These are phyloP conservation scores for Pseudocercospora cruenta DNA, from an alignment of 2,329 filamentous ascomycete species.

Conservation along the genomic window DNA sequence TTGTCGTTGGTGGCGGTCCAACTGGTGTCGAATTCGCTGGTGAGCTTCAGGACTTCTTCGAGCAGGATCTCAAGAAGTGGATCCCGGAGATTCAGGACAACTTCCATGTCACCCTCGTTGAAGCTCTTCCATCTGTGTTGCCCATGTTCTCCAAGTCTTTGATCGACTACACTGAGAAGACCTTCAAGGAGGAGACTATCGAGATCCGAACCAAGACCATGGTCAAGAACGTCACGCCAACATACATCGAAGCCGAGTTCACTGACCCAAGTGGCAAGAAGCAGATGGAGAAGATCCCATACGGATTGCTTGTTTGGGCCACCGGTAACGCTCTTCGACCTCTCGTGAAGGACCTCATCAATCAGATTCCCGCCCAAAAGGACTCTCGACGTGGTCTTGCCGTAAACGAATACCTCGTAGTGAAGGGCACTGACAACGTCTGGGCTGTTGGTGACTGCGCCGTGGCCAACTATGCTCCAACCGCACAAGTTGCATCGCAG, in stretches of 20 bases:
- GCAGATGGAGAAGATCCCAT: conserved; percentile 79
- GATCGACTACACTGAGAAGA: conserved; percentile 99
- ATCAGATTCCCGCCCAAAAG: conserved; percentile 89
- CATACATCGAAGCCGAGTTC: conserved; percentile 86
- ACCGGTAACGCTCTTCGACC: conserved; percentile 93
- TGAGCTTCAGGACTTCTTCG: conserved; percentile 98
- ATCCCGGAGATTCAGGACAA: conserved; percentile 92
- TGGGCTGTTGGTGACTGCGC: conserved; percentile 98
- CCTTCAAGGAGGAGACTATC: conserved; percentile 98
- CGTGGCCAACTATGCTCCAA: conserved; percentile 95
- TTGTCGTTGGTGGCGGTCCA: conserved; percentile 80
- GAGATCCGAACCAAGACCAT: conserved; percentile 97
- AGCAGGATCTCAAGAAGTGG: conserved; percentile 97
- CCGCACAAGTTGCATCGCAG: conserved; percentile 93
- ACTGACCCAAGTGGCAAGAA: conserved; percentile 83
- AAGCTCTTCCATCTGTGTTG: conserved; percentile 90
- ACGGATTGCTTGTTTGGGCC: conserved; percentile 96
- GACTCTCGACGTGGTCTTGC: conserved; percentile 91
- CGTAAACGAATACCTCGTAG: conserved; percentile 98
- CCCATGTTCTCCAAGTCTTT: conserved; percentile 99
- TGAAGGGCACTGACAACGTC: conserved; percentile 94
- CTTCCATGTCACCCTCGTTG: conserved; percentile 96
- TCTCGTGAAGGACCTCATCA: conserved; percentile 88
- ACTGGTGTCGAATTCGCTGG: conserved; percentile 98
- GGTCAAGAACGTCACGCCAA: conserved; percentile 96